Base-by-base conservation (phyloP, 2,329 filamentous ascomycete species). In the Penicillium sp. region DNA sequence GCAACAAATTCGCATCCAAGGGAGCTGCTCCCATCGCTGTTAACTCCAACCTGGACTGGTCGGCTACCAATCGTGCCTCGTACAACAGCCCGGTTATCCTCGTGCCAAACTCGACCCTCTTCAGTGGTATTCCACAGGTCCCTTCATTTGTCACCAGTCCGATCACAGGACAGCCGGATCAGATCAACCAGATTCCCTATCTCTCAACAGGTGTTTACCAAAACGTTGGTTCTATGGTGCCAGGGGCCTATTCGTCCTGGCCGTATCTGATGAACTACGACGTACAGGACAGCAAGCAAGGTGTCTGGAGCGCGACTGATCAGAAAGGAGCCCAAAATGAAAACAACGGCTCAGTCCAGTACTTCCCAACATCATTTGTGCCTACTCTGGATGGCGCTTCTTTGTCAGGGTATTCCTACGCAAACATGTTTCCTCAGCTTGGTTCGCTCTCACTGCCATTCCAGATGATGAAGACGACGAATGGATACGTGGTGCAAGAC, bases 371-470 rank as follows among this genome's bases (percentile, higher is more conserved):
- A 23, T 80, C 87, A 58, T 81, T 83, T 37, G 45, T 56, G 36
- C 18, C 63, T 18, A 79, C 77, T 34, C 71, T 85, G 64, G 86
- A 89, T 64, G 81, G 84, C 18, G 87, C 86, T 55, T 67, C 74
- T 10, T 80, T 84, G 36, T 33, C 67, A 5, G 65, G 62, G 24
- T 71, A 72, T 55, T 55, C 70, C 29, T 89, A 87, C 68, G 87
- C 83, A 11, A 87, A 86, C 1, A 87, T 87, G n/a, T 82, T 86
- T 31, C 83, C 87, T 55, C 83, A 87, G 59, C 70, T 85, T 43
- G 69, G 61, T 29, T 67, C 71, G 45, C 66, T 67, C 31, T 73
- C 71, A 52, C 65, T 75, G 51, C 71, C 71, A 4, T 67, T 69
- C 24, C 77, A 80, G 58, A 74, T 79, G 65, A 78, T 78, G 76